These are phyloP conservation scores for Cryptococcus depauperatus DNA, from an alignment of 1,284 basidiomycete genomes.

Conservation along the genomic window DNA sequence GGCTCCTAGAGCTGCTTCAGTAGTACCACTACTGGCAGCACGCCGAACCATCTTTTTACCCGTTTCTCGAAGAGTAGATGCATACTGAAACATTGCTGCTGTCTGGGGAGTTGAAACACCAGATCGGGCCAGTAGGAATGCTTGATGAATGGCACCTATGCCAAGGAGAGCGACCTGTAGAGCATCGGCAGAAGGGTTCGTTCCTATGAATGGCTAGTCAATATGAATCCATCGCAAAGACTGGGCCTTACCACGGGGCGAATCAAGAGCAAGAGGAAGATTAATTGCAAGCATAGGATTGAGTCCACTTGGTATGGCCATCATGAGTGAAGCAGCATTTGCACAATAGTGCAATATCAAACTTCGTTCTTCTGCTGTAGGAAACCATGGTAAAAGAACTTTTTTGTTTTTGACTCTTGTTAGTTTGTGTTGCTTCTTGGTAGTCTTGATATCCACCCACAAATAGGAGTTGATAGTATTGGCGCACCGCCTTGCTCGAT, in stretches of 20 bases:
- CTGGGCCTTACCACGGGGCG: slow-evolving; percentile 28
- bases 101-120: slow-evolving; percentile 33
- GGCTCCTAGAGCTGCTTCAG: slow-evolving; percentile 47
- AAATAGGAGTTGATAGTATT: slow-evolving; percentile 28
- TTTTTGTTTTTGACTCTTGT: slow-evolving; percentile 1
- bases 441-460: slow-evolving; percentile 11
- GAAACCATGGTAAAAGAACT: slow-evolving; percentile 43
- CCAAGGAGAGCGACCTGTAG: slow-evolving; percentile 44
- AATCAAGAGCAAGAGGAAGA: slow-evolving; percentile 44
- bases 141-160: slow-evolving; percentile 46
- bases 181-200: slow-evolving; percentile 42
- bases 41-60: slow-evolving; percentile 36
- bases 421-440: slow-evolving; percentile 4
- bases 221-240: not conserved
- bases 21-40: slow-evolving; percentile 21
- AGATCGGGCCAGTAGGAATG: slow-evolving; percentile 42
- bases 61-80: slow-evolving; percentile 29
- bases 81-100: slow-evolving; percentile 36
- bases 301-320: slow-evolving; percentile 45
- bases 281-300: slow-evolving; percentile 48
- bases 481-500: slow-evolving; percentile 22
- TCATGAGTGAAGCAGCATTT: slow-evolving; percentile 45
- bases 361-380: slow-evolving; percentile 41
- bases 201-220: slow-evolving; percentile 12
- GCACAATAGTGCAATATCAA: slow-evolving; percentile 43